Evolutionary conservation across 192 early-diverging fungal species (phyloP), one percentile per base, ranked within the genome.

Genomic region (Haplosporangium gracile): DNA sequence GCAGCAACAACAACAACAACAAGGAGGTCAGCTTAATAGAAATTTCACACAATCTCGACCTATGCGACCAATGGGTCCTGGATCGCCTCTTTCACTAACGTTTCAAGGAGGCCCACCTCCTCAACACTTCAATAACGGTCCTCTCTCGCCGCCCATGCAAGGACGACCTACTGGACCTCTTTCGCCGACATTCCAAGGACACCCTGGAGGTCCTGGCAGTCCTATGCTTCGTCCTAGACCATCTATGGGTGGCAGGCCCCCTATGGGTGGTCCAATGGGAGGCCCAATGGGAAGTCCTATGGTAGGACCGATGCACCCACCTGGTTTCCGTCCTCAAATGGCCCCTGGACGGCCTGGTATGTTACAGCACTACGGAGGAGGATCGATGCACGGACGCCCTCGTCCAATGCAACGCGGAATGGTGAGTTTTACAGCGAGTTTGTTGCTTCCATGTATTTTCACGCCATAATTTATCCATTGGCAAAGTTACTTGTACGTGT

Each of bases 241-340:
- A 60, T 40, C 83, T 40, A 79, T 85, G 83, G 72, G 72, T 32
- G 82, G 78, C 45, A 43, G 82, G 32, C 82, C 82, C 29, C 83
- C 77, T 26, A 83, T 83, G 71, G 82, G 82, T 2, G 76, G 76
- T 18, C 82, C 81, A 15, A 83, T 83, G 82, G 76, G 76, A 18
- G 70, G 70, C 11, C 76, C 75, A 18, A 60, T 77, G 75, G 69
- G 73, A 68, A 71, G 78, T 15, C 78, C 70, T 45, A 70, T 71
- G 68, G 69, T 69, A 22, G 69, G 69, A 63, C 78, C 72, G 34
- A 76, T 76, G 75, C 39, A 68, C 51, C 26, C 51, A 34, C 79
- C 80, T 70, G 80, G 80, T 42, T 81, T 70, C 38, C 60, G 80
- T 3, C 80, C 80, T 15, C 74, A 81, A 45, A 81, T 81, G 80